Base-by-base conservation (phyloP, 2,329 filamentous ascomycete genomes). In the Fusarium papillatum region DNA sequence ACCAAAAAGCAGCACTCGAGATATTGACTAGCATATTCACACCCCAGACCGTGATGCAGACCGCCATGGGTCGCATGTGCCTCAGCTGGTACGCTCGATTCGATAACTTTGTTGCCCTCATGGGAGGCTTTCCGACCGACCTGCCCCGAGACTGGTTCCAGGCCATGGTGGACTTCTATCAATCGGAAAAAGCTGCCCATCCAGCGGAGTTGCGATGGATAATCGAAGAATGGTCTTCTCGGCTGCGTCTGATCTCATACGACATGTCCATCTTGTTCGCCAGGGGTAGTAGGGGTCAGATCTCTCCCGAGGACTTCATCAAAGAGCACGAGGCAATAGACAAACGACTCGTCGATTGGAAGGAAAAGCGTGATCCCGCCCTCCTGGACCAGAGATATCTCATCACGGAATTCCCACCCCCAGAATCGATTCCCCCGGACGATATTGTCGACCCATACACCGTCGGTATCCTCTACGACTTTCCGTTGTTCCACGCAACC, bases 81-180 rank as follows among this genome's bases (percentile, higher is more conserved):
- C 89, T 98, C 62, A 88, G 90, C n/a, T 98, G 97, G 97, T 98
- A 98, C 82, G 89, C 92, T 36, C 93, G 96, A 41, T 98, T 98
- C 81, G 97, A 98, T 82, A 89, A 96, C 13, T 94, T 96, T 69
- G 92, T 95, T 8, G 94, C 94, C 2, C 90, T 98, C 73, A 92
- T 98, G 88, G 94, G 94, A 29, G 94, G 94, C 2, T 94, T 94
- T 76, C 92, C 93, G 76, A 92, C 94, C 1, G 90, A 93, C 3
- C 87, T 98, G 17, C 89, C 93, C 9, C 90, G 92, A 59, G 92
- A 95, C 71, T 98, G 96, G 96, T 96, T 96, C 79, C 87, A 89
- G 3, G 86, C 88, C 10, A 90, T 91, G 67, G 87, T 93, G 53
- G 87, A 92, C 5, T 93, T 91, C 81, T 94, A 93, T 79, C 85